Evolutionary conservation across 306 rosid genomes (phyloP), one percentile per base, ranked within the genome.

Genomic region (Abrus pulchellus): DNA sequence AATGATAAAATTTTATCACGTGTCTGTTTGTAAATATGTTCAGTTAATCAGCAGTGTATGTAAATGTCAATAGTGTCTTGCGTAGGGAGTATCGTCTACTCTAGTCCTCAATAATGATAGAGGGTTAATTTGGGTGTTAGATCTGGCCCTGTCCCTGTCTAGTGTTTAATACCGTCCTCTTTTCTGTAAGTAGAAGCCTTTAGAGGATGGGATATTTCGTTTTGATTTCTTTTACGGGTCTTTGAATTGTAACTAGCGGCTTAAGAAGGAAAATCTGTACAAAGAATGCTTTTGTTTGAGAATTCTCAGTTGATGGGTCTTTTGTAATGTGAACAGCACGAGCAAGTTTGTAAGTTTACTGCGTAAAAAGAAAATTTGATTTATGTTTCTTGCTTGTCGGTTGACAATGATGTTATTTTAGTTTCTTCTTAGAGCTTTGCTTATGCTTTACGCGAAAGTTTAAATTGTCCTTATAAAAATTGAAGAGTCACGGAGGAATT

Each of bases 1-100:
- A 67, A 52, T 50, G 56, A 76, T 69, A 40, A 45, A 59, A 36
- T 32, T 14, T 75, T 49, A 61, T 84, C 81, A 78, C 84, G 76
- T 72, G 78, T 34, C 62, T 40, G 78, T 28, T 83, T 88, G 94
- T 93, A 89, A 73, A 87, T 91, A 89, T 75, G 77, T 45, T 83
- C 72, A 54, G 76, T 68, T 77, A 77, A 61, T 71, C 49, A 9
- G 52, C 5, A 60, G 89, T 75, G 79, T 78, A 56, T 85, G 90
- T 88, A 86, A 80, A 90, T 87, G 88, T 82, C 77, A 45, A 64
- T 63, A 83, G 69, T 44, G 74, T 77, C 75, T 47, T 72, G 86
- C 36, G 7, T 64, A 65, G 72, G 56, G 48, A 36, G 55, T 33
- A 78, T 29, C 3, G 48, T 72, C 10, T 41, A 41, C 12, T 72